Conservation (phyloP, 768 basidiomycete genomes). For the Macrolepiota dolichaula region DNA sequence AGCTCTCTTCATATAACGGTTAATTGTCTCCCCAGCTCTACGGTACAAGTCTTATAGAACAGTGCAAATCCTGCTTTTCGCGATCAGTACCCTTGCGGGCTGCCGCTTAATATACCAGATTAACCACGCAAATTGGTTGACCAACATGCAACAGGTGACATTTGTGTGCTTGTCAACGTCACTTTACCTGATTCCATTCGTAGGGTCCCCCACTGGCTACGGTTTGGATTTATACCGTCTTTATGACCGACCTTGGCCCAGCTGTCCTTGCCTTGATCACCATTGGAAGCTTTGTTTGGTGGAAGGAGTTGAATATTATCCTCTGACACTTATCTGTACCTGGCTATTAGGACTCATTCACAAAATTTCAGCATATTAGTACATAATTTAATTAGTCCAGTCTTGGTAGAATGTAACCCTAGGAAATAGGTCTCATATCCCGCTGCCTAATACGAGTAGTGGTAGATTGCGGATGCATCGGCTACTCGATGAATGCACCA, state of each 20-base stretch:
- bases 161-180: not conserved
- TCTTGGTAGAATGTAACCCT: not conserved
- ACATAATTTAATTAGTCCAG: not conserved
- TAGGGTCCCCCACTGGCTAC: constrained; percentile 79
- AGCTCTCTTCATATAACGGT: not conserved
- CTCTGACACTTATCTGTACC: constrained; percentile 19
- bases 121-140: constrained; percentile 65
- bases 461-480: not conserved
- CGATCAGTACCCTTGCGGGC: constrained; percentile 54
- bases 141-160: constrained; percentile 71
- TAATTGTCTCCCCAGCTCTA: constrained; percentile 38
- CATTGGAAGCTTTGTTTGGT: constrained; percentile 60
- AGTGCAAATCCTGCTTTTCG: constrained; percentile 57
- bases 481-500: not conserved
- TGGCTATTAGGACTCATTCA: not conserved
- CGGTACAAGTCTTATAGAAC: constrained; percentile 56
- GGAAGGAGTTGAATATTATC: constrained; percentile 50
- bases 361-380: not conserved
- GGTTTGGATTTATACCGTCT: constrained; percentile 71
- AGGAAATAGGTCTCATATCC: not conserved
- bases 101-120: constrained; percentile 68
- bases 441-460: not conserved
- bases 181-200: not conserved
- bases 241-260: constrained; percentile 65
- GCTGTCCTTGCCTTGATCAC: constrained; percentile 53